A percentile compares a stretch with the other conserved stretches of the same genome.
These are phyloP conservation scores for Fusarium graminum DNA, from an alignment of 2,329 filamentous ascomycete species.

Conservation along the genomic window DNA sequence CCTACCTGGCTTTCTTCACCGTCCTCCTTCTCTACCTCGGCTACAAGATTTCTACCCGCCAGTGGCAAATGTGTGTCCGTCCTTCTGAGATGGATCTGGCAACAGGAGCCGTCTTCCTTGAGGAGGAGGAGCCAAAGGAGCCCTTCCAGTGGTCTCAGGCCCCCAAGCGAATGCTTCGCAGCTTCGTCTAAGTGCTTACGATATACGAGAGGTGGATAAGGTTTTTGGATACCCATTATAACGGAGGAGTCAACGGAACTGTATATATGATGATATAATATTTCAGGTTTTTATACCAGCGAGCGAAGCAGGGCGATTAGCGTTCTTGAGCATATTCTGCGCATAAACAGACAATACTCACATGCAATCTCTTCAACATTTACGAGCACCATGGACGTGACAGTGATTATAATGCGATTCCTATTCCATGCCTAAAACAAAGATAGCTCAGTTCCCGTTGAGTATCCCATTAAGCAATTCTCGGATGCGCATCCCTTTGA, in stretches of 20 bases:
- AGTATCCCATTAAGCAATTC: not conserved
- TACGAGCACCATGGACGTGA: slow-evolving; percentile 3
- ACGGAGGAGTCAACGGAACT: slow-evolving; percentile 30
- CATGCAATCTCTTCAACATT: slow-evolving; percentile 12
- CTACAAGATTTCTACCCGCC: slow-evolving; percentile 82
- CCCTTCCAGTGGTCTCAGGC: slow-evolving; percentile 71
- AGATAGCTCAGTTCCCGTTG: not conserved
- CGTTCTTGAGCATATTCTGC: slow-evolving; percentile 36
- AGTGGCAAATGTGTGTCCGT: slow-evolving; percentile 68
- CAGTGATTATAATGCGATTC: not conserved
- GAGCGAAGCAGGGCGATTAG: slow-evolving; percentile 33
- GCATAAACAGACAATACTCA: slow-evolving; percentile 36
- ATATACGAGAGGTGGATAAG: slow-evolving; percentile 28
- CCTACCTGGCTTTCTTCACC: slow-evolving; percentile 77
- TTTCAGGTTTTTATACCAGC: slow-evolving; percentile 27
- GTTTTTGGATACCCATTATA: slow-evolving; percentile 41
- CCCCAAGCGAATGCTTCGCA: slow-evolving; percentile 41
- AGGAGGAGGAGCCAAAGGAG: slow-evolving; percentile 85
- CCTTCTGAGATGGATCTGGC: slow-evolving; percentile 84
- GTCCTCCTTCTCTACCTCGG: slow-evolving; percentile 75
- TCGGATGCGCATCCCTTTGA: not conserved
- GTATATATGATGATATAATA: slow-evolving; percentile 39
- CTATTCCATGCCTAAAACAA: not conserved
- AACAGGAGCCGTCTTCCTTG: slow-evolving; percentile 81
- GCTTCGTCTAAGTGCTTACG: slow-evolving; percentile 40